Base-by-base conservation (phyloP, 2,329 filamentous ascomycete genomes). In the Kalmusia sp. region DNA sequence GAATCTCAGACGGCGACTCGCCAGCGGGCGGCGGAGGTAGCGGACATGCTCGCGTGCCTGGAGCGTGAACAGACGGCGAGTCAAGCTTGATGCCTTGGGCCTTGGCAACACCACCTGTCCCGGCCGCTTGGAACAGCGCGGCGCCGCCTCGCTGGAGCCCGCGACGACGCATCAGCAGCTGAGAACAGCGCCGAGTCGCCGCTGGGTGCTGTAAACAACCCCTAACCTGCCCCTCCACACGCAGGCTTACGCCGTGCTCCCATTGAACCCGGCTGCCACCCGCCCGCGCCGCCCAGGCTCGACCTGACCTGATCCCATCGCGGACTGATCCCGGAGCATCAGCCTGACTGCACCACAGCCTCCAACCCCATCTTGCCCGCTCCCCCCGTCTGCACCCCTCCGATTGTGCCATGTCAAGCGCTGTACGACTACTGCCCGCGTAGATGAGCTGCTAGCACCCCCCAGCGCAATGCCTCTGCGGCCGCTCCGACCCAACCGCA, bases 381-480 rank as follows among this genome's bases (percentile, higher is more conserved):
- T 39, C 44, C 49, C 53, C 53, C 61, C 48, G 56, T n/a, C n/a
- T n/a, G n/a, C n/a, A n/a, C n/a, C n/a, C n/a, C n/a, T n/a, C n/a
- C n/a, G n/a, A n/a, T 58, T 48, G 63, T 73, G 69, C 71, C 67
- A 73, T 74, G 68, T 68, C 37, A 65, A 41, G 57, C 61, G 57
- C 63, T 52, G 61, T 59, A 62, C 63, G 54, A 66, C 59, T 28
- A 48, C 46, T 54, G 48, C 53, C 61, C 62, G 69, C 67, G 63
- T 75, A 69, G 57, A 72, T 74, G 71, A 70, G 58, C 62, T 67
- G 65, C 61, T 64, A 61, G 60, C 62, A 22, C 58, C 55, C 63
- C 19, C 21, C 57, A 66, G 62, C 67, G 71, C 68, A 64, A 77
- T 77, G 74, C 71, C 73, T 70, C 62, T 75, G 62, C 71, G 59